These are phyloP conservation scores for Chimonanthus praecox DNA, from an alignment of 164 flowering plant species.

Conservation along the genomic window DNA sequence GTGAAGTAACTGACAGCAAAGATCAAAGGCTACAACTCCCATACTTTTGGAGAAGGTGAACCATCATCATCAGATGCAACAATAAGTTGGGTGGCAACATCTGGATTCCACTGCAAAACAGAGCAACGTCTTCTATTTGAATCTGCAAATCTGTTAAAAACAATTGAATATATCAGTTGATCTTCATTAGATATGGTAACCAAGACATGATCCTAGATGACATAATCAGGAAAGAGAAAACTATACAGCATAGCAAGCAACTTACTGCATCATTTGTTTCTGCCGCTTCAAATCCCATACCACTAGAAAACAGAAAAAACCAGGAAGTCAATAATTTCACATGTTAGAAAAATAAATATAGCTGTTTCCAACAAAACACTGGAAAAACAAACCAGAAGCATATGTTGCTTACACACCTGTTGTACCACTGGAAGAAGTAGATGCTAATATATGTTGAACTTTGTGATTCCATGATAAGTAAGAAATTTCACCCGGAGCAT, in stretches of 20 bases:
- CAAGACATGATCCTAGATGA: not conserved
- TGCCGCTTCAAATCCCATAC: conserved; percentile 97
- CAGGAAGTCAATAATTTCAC: not conserved
- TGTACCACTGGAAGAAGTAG: conserved; percentile 84
- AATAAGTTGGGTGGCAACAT: conserved; percentile 82
- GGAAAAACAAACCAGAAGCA: not conserved
- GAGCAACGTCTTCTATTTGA: conserved; percentile 85
- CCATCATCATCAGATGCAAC: conserved; percentile 98
- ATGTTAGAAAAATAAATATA: not conserved
- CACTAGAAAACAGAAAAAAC: conserved; percentile 38
- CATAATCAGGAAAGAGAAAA: not conserved
- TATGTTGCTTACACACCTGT: conserved; percentile 54
- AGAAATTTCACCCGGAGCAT: conserved; percentile 89
- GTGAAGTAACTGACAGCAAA: not conserved
- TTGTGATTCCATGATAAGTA: conserved; percentile 91
- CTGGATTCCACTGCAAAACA: conserved; percentile 98
- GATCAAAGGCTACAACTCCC: not conserved
- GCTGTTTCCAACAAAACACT: not conserved
- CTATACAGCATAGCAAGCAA: not conserved
- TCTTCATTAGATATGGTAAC: not conserved
- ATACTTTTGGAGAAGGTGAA: conserved; percentile 78
- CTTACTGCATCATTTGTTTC: conserved; percentile 86
- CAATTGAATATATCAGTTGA: not conserved
- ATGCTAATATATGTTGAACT: conserved; percentile 84
- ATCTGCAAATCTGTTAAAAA: conserved; percentile 66